Evolutionary conservation across 306 rosid species (phyloP).

Genomic region (Gastrolobium bilobum): DNA sequence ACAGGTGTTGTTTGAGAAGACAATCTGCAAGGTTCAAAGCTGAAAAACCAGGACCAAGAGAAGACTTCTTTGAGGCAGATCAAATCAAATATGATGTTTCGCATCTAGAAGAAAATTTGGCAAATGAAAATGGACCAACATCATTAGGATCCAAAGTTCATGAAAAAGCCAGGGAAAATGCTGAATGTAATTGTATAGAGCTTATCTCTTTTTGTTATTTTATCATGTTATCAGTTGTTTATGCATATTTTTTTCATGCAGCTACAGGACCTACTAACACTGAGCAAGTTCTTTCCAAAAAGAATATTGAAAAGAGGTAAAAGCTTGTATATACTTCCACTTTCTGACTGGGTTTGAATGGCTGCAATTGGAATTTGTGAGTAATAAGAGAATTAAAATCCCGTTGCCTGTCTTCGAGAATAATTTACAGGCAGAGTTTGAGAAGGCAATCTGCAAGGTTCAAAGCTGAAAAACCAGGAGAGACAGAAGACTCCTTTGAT

Average conservation of each 20-base stretch:
- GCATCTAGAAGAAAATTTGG: conserved; percentile 45
- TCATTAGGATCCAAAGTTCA: conserved; percentile 45
- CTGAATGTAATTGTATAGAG: conserved; percentile 43
- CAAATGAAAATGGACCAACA: conserved; percentile 26
- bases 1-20: conserved; percentile 66
- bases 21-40: conserved; percentile 57
- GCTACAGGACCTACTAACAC: conserved; percentile 56
- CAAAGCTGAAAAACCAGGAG: conserved; percentile 58
- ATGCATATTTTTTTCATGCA: conserved; percentile 55
- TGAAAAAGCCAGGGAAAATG: conserved; percentile 44
- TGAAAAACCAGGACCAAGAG: conserved; percentile 56
- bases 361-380: conserved; percentile 37
- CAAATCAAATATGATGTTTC: conserved; percentile 29
- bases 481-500: conserved; percentile 56
- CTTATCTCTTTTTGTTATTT: conserved; percentile 11
- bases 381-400: conserved; percentile 32
- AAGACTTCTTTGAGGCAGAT: conserved; percentile 46
- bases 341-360: conserved; percentile 37
- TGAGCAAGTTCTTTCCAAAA: conserved; percentile 49
- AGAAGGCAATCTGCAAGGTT: conserved; percentile 73
- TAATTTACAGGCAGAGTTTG: conserved; percentile 59
- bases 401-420: conserved; percentile 27
- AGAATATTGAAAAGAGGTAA: conserved; percentile 65
- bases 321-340: conserved; percentile 30
- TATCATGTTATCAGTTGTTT: conserved; percentile 27